Evolutionary conservation across 495 filamentous ascomycete species (phyloP).

Genomic region (Talaromyces thailandensis): DNA sequence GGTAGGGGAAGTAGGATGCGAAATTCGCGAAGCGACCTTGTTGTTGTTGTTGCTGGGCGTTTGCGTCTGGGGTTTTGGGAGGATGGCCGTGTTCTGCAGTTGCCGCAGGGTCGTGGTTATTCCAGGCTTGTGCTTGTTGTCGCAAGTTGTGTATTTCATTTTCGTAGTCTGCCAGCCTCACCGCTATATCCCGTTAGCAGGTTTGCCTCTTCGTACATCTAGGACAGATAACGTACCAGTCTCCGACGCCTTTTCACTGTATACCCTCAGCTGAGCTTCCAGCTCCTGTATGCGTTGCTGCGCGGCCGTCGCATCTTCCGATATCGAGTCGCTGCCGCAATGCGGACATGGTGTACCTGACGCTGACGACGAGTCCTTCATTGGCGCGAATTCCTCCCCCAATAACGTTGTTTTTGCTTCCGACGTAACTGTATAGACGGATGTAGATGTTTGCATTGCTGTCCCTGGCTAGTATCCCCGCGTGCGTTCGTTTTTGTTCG

Average conservation of each 20-base stretch:
- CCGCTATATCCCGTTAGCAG: conserved; percentile 26
- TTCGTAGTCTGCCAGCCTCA: conserved; percentile 92
- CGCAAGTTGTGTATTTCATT: conserved; percentile 69
- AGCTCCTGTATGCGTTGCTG: conserved; percentile 71
- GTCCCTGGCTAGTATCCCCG: neutral
- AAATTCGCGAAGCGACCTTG: conserved; percentile 45
- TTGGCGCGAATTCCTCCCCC: neutral
- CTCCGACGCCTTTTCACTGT: conserved; percentile 69
- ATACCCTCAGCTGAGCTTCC: conserved; percentile 61
- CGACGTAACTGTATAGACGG: neutral
- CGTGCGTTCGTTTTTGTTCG: neutral
- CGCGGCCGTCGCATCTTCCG: conserved; percentile 34
- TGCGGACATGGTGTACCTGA: conserved; percentile 26
- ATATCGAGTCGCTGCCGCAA: conserved; percentile 33
- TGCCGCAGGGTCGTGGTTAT: conserved; percentile 15
- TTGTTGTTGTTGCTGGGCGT: conserved; percentile 26
- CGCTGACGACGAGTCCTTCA: neutral
- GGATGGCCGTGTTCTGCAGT: conserved; percentile 12
- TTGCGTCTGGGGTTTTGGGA: conserved; percentile 25
- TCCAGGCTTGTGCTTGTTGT: conserved; percentile 25
- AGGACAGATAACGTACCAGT: conserved; percentile 49
- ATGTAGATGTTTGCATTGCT: neutral
- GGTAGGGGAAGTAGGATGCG: conserved; percentile 56
- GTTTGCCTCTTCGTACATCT: neutral
- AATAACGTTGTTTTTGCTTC: neutral